Evolutionary conservation across 1,284 basidiomycete species (phyloP).

Genomic region (Meripilus lineatus): DNA sequence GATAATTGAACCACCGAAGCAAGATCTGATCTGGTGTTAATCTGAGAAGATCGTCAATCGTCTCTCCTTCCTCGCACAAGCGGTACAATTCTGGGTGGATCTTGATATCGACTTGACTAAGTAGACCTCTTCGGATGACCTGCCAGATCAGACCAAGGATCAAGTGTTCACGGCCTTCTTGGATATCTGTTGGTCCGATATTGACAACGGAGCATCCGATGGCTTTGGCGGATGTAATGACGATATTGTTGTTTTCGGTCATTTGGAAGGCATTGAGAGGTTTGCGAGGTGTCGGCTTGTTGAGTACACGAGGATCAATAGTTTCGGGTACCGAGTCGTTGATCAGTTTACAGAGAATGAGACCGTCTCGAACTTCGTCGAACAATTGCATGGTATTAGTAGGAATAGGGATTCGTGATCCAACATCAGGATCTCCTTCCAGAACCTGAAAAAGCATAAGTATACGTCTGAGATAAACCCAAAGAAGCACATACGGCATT

Average conservation of each 20-base stretch:
- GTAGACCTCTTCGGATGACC: constrained; percentile 90
- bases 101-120: constrained; percentile 97
- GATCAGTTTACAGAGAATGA: constrained; percentile 97
- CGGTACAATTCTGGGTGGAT: constrained; percentile 96
- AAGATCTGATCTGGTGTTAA: constrained; percentile 97
- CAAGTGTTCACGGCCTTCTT: constrained; percentile 93
- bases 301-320: constrained; percentile 97
- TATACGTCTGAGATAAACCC: constrained; percentile 4
- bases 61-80: constrained; percentile 94
- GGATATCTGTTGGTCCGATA: constrained; percentile 90
- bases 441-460: constrained; percentile 57
- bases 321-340: constrained; percentile 99
- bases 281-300: constrained; percentile 76
- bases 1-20: constrained; percentile 98
- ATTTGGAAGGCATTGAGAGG: constrained; percentile 95
- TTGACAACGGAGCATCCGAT: constrained; percentile 99
- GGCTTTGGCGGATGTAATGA: constrained; percentile 94
- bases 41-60: constrained; percentile 90
- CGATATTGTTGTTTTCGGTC: constrained; percentile 99
- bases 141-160: constrained; percentile 99
- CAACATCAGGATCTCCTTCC: constrained; percentile 86
- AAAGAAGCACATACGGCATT: constrained; percentile 60
- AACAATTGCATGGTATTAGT: constrained; percentile 99
- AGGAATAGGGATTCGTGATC: constrained; percentile 83
- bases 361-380: constrained; percentile 93